phyloP scores from a whole-genome alignment of 345 rosid genomes.

The Gossypium thurberi region DNA sequence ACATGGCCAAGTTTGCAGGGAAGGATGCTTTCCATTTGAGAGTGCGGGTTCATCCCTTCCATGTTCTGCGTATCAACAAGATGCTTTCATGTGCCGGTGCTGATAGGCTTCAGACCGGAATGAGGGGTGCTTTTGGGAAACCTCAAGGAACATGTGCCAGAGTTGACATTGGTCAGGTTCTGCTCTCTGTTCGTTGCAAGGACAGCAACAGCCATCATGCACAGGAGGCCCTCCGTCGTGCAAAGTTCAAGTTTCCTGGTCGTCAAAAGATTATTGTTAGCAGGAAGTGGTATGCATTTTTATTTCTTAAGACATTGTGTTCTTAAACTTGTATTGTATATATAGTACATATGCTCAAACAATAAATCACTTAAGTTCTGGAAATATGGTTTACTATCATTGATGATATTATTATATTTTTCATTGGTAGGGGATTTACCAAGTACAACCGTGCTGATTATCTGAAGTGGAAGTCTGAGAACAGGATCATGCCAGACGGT shows the following conservation, averaged over 20 bases:
- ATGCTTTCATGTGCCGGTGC: conserved; percentile 75
- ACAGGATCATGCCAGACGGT: conserved; percentile 49
- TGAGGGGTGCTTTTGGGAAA: conserved; percentile 61
- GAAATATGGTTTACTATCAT: background rate
- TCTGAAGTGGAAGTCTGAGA: conserved; percentile 33
- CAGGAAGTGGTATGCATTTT: conserved; percentile 46
- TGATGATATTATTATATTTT: background rate
- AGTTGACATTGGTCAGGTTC: conserved; percentile 51
- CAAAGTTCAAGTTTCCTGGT: conserved; percentile 61
- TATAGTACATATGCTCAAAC: background rate
- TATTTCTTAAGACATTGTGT: background rate
- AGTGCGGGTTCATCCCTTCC: conserved; percentile 56
- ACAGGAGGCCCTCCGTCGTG: conserved; percentile 54
- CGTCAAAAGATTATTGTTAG: conserved; percentile 54
- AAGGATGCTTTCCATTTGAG: conserved; percentile 57
- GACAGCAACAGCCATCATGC: conserved; percentile 48
- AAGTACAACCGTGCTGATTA: conserved; percentile 47
- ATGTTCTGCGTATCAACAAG: conserved; percentile 53
- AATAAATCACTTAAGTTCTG: background rate
- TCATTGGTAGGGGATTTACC: conserved; percentile 44
- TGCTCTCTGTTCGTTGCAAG: conserved; percentile 51
- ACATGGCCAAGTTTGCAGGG: conserved; percentile 53
- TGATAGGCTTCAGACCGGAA: conserved; percentile 60
- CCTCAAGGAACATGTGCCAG: conserved; percentile 51
- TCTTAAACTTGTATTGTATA: background rate